Evolutionary conservation across 2,329 filamentous ascomycete genomes (phyloP).

Genomic region (Clarireedia hainanense): DNA sequence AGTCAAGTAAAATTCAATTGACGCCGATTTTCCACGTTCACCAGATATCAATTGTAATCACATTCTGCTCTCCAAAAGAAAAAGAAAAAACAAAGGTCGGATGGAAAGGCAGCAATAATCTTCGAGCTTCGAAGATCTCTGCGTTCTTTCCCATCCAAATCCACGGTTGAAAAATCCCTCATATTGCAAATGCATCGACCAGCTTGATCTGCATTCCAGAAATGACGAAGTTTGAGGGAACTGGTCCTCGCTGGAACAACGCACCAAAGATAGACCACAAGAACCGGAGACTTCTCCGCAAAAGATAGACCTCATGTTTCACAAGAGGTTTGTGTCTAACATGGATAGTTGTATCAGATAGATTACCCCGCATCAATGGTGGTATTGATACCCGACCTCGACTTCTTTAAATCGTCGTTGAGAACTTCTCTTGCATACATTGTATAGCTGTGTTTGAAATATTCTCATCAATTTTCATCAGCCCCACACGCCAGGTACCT

Average conservation of each 20-base stretch:
- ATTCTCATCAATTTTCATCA: background rate
- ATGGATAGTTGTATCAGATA: background rate
- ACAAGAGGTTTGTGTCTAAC: background rate
- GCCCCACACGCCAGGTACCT: background rate
- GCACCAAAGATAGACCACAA: background rate
- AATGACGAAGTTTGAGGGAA: too few relatives aligned
- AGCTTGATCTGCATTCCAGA: too few relatives aligned
- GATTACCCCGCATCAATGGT: background rate
- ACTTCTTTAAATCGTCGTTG: background rate
- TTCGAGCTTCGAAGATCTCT: too few relatives aligned
- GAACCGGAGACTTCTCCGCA: background rate
- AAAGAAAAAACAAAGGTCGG: too few relatives aligned
- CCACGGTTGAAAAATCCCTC: too few relatives aligned
- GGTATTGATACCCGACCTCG: background rate
- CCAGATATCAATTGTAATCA: too few relatives aligned
- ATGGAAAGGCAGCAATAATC: too few relatives aligned
- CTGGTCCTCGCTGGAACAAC: background rate
- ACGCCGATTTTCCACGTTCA: too few relatives aligned
- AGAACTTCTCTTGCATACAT: background rate
- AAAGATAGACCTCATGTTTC: background rate
- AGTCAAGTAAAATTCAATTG: too few relatives aligned
- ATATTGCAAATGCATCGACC: too few relatives aligned
- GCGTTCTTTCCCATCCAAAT: too few relatives aligned
- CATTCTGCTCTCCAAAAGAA: too few relatives aligned
- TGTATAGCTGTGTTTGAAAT: background rate